Percentiles rank a stretch among this genome's conserved stretches.
These are phyloP conservation scores for Coprinopsis cinerea DNA, from an alignment of 768 basidiomycete species.

Conservation along the genomic window DNA sequence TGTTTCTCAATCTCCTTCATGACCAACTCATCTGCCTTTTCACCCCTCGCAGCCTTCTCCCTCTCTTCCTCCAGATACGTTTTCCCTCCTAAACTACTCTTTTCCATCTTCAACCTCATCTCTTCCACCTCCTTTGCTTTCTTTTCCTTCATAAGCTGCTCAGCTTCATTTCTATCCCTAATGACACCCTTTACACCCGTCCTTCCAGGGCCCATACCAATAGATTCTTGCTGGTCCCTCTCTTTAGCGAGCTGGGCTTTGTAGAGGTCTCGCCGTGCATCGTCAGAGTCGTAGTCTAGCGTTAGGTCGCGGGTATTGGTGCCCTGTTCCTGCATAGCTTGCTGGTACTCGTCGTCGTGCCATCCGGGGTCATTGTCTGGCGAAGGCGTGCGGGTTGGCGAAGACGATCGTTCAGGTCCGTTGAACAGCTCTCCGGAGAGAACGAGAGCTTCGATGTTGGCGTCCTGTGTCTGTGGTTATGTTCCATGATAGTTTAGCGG, in stretches of 20 bases:
- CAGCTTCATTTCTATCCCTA: slow-evolving; percentile 71
- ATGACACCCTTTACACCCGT: slow-evolving; percentile 90
- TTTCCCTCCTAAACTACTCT: slow-evolving; percentile 56
- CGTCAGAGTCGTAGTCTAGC: slow-evolving; percentile 41
- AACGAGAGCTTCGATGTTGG: slow-evolving; percentile 67
- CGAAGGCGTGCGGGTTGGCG: slow-evolving; percentile 61
- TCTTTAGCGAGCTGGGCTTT: slow-evolving; percentile 24
- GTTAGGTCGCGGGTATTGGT: slow-evolving; percentile 29
- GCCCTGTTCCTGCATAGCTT: slow-evolving; percentile 26
- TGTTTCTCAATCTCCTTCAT: slow-evolving; percentile 34
- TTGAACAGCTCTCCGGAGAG: slow-evolving; percentile 76
- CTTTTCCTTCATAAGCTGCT: slow-evolving; percentile 45
- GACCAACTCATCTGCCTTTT: slow-evolving; percentile 40
- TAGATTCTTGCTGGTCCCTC: slow-evolving; percentile 41
- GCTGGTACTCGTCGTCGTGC: slow-evolving; percentile 43
- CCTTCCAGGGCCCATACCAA: slow-evolving; percentile 81
- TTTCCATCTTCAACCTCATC: slow-evolving; percentile 55
- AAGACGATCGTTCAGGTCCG: slow-evolving; percentile 45
- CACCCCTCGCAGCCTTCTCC: slow-evolving; percentile 39
- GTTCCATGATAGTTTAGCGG: too few relatives aligned
- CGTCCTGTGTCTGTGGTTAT: too few relatives aligned
- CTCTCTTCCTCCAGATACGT: slow-evolving; percentile 76
- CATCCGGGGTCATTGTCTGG: slow-evolving; percentile 44
- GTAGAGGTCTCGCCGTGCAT: slow-evolving; percentile 29
- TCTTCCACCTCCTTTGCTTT: slow-evolving; percentile 47